Base-by-base conservation (phyloP, 371 early-diverging fungal species). In the Blakeslea trispora region DNA sequence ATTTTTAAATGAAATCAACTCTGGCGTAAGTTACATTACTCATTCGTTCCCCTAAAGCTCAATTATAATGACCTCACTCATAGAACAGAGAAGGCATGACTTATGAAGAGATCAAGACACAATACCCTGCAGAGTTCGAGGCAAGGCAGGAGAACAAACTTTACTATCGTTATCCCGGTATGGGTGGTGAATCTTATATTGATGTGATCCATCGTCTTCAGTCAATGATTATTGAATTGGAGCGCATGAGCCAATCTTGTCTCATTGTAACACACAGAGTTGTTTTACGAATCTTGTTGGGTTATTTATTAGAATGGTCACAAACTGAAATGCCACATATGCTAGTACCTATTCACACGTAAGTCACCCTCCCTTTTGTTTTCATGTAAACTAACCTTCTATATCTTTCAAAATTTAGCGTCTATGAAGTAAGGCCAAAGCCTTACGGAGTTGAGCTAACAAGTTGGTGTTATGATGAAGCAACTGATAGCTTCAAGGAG, bases 181-280 rank as follows among this genome's bases (percentile, higher is more conserved):
- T 88, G 63, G 92, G 93, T 35, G 92, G 92, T 3, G 92, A 93
- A 63, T 88, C 88, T 8, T 92, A 92, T 55, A 63, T 82, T 24
- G 94, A 94, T 67, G 93, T 94, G 14, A 92, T 94, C 49, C 91
- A 92, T 52, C 79, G 93, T 10, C 59, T 92, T 24, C 81, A 90
- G 50, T 86, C 92, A 0, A 72, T 92, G 62, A 91, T 94, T 63
- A 84, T 93, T 39, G 95, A 94, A 64, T 64, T 91, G 47, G 93
- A 94, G 63, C 79, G 93, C 37, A 90, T 90, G 89, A 79, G 79
- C 18, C 81, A 83, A 23, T 84, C 84, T 34, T 81, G 87, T 31
- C 59, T 91, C 50, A 88, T 94, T 59, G 82, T 92, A 24, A 88
- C 91, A 0, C 92, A 86, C 55, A 72, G 81, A 7, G 86, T 84